Base-by-base conservation (phyloP, 106 monocot species). In the Acorus calamus region DNA sequence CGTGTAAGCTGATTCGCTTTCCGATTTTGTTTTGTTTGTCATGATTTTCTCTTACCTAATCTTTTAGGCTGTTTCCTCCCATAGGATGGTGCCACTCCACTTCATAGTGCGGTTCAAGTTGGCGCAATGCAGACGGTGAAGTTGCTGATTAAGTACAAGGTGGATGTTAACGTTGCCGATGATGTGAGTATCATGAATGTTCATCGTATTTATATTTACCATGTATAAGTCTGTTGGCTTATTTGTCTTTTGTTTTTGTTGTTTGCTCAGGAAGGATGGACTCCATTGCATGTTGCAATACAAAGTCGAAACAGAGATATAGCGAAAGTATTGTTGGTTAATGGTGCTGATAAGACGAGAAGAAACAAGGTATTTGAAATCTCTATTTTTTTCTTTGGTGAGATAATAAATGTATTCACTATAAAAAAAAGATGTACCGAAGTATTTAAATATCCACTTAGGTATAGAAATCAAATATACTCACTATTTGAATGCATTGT, bases 91-190 rank as follows among this genome's bases (percentile, higher is more conserved):
- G 91, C 91, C 43, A 92, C 88, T 51, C 79, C 92, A 45, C 71
- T 98, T 43, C 96, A 98, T 83, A 69, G 83, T 77, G 96, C 87
- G 7, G 91, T 88, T 74, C 87, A 98, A 98, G 88, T 82, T 75
- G 85, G 91, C 65, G 96, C 96, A 7, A 76, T 88, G 74, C 91
- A 92, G 76, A 88, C 91, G 46, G 92, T 92, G 50, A 98, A 98
- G 77, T 71, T 98, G 47, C 68, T 91, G 14, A 88, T 98, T 11
- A 98, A 98, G 65, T 83, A 83, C 61, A 86, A 83, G 66, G 96
- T 85, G 66, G 96, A 98, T 74, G 79, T 98, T 10, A 98, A 98
- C 79, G 77, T 75, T 74, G 78, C 83, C 10, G 96, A 98, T 81
- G 72, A 85, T 71, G 96, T 90, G 63, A 82, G 90, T 71, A n/a